A percentile compares a stretch with the other conserved stretches of the same genome.
Conservation (phyloP, 345 rosid species). For the Syzygium aqueum region DNA sequence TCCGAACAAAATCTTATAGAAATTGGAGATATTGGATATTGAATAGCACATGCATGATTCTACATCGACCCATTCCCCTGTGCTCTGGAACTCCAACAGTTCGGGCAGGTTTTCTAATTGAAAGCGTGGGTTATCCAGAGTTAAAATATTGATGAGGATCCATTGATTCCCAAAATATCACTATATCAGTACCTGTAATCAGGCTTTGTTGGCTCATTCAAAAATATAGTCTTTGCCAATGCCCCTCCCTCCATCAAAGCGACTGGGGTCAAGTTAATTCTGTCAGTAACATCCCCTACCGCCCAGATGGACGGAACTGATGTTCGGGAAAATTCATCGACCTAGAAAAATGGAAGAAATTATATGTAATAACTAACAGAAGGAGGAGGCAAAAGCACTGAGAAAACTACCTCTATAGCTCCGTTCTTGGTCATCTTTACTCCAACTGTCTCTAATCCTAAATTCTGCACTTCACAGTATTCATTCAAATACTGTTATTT, state of each 20-base stretch:
- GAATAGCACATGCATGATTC: no score
- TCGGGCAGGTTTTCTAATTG: no score
- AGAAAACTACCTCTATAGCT: constrained; percentile 71
- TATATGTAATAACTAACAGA: not conserved
- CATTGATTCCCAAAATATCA: not conserved
- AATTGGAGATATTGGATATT: no score
- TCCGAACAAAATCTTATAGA: no score
- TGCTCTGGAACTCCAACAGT: no score
- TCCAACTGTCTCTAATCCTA: constrained; percentile 78
- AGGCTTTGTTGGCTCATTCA: constrained; percentile 79
- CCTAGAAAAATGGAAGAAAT: constrained; percentile 34
- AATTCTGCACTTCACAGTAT: constrained; percentile 47
- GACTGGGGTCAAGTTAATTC: constrained; percentile 95
- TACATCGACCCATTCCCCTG: no score
- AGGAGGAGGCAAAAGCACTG: not conserved
- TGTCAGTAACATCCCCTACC: constrained; percentile 92
- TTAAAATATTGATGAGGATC: not conserved
- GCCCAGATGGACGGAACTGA: constrained; percentile 96
- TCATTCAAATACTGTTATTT: not conserved
- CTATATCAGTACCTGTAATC: constrained; percentile 48
- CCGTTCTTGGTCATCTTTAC: constrained; percentile 69
- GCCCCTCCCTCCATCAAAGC: constrained; percentile 99
- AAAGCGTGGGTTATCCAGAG: no score
- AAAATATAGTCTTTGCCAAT: constrained; percentile 75
- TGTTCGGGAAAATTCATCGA: constrained; percentile 78